Percentiles rank a stretch among this genome's conserved stretches.
These are phyloP conservation scores for Alisma plantagoaquatica DNA, from an alignment of 106 monocot genomes.

Conservation along the genomic window DNA sequence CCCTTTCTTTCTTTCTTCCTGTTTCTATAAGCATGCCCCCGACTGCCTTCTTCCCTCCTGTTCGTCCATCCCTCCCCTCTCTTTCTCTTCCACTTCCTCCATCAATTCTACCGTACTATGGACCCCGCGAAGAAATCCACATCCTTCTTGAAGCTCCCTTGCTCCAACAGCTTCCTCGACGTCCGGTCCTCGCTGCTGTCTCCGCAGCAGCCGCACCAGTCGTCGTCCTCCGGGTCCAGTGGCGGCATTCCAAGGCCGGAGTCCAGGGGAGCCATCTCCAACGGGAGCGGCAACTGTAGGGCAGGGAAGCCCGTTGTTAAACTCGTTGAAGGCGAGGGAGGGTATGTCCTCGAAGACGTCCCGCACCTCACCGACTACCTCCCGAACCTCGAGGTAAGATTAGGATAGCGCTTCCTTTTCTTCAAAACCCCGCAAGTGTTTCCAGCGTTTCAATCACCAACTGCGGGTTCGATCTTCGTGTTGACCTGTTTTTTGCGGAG, in stretches of 20 bases:
- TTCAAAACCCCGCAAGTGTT: no score
- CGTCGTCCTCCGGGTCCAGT: neutral
- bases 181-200: neutral
- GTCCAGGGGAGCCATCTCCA: conserved; percentile 6
- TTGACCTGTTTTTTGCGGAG: no score
- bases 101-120: neutral
- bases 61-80: neutral
- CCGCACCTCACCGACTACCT: conserved; percentile 64
- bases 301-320: no score
- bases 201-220: neutral
- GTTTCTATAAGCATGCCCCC: no score
- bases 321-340: conserved; percentile 40
- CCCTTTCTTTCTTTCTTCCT: no score
- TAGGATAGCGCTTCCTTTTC: no score
- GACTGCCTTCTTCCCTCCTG: neutral
- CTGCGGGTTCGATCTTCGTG: no score
- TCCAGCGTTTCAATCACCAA: no score
- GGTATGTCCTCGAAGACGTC: conserved; percentile 69
- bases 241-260: conserved; percentile 15
- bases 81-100: neutral
- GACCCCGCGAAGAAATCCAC: no score
- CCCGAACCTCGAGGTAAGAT: conserved; percentile 38
- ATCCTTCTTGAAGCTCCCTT: neutral
- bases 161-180: neutral
- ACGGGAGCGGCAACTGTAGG: no score